phyloP scores from a whole-genome alignment of 345 rosid species.

The Hibiscus mutabilis region DNA sequence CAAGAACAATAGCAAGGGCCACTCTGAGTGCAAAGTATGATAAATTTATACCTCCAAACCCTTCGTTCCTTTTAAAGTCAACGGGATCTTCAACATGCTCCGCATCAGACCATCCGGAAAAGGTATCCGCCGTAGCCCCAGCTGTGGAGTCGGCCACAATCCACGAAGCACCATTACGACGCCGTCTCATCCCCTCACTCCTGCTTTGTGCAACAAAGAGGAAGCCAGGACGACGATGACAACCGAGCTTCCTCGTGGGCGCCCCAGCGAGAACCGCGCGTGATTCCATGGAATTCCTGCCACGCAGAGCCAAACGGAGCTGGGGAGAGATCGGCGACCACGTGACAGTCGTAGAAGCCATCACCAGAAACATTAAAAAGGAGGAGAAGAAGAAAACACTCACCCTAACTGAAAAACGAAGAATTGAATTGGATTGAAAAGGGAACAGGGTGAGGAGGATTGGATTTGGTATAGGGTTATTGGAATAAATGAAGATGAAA shows the following conservation, averaged over 20 bases:
- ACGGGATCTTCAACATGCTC: conserved; percentile 26
- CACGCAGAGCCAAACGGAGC: conserved; percentile 64
- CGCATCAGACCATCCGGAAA: conserved; percentile 72
- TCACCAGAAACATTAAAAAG: background rate
- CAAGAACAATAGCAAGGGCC: background rate
- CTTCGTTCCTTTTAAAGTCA: conserved; percentile 41
- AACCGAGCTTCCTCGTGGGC: conserved; percentile 25
- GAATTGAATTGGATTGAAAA: conserved; percentile 2
- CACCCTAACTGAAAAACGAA: conserved; percentile 3
- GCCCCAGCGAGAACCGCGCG: conserved; percentile 22
- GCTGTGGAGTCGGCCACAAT: conserved; percentile 28
- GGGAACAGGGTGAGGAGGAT: no score
- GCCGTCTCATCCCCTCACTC: background rate
- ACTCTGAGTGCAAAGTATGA: background rate
- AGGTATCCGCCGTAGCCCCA: conserved; percentile 22
- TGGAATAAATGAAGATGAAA: no score
- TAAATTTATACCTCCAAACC: conserved; percentile 47
- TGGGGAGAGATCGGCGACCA: conserved; percentile 72
- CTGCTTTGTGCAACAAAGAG: conserved; percentile 24
- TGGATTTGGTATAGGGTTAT: no score
- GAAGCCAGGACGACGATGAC: conserved; percentile 19
- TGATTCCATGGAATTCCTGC: conserved; percentile 21
- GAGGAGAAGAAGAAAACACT: background rate
- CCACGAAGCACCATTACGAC: conserved; percentile 21
- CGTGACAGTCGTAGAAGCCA: conserved; percentile 49